phyloP scores from a whole-genome alignment of 441 rosid genomes.

The Jatropha multifida region DNA sequence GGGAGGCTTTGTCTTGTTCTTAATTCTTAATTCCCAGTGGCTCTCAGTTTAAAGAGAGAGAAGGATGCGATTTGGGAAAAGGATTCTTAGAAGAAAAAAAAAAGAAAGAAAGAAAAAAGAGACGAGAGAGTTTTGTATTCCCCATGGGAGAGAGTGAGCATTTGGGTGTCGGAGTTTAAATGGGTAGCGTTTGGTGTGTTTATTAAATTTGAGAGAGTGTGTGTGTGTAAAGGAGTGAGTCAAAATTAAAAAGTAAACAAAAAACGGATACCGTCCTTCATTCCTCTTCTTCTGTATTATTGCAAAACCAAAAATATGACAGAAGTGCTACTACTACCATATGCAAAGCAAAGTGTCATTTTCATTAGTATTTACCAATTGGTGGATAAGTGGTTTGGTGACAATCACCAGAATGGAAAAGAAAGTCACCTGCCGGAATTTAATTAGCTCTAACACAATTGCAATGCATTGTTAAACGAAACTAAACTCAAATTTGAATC shows the following conservation, averaged over 20 bases:
- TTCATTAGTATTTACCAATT: neutral
- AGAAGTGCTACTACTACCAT: neutral
- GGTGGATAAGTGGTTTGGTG: neutral
- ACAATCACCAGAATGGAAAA: neutral
- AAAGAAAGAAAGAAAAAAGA: neutral
- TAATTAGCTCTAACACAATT: no score
- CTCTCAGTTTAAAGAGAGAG: neutral
- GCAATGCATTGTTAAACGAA: no score
- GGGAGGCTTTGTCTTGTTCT: constrained; percentile 15
- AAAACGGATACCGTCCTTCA: no score
- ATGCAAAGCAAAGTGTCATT: no score
- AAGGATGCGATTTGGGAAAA: no score
- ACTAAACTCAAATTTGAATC: no score
- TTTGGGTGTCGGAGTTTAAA: neutral
- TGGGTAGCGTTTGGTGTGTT: neutral
- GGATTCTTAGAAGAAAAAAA: no score
- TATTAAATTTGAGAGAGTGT: neutral
- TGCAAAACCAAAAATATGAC: neutral
- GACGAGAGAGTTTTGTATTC: neutral
- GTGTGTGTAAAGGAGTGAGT: neutral
- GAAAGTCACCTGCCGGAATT: no score
- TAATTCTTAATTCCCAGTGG: neutral
- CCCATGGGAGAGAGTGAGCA: neutral
- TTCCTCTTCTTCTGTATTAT: neutral
- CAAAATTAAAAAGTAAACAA: neutral